Conservation (phyloP, 2,329 filamentous ascomycete species). For the Penicillium sp. region DNA sequence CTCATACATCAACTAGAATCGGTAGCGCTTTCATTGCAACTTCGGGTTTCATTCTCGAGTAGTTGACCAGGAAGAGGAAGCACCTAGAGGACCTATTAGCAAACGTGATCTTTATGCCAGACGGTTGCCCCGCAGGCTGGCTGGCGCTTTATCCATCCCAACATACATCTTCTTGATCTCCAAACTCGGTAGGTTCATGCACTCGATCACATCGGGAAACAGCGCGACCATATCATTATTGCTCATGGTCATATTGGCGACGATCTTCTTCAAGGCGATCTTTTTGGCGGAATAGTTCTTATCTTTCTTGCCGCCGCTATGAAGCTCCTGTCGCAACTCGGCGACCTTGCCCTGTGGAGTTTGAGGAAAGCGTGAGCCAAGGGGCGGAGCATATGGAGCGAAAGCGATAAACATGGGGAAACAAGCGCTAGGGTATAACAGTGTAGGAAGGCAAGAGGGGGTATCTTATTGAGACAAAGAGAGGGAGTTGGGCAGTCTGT, state of each 20-base stretch:
- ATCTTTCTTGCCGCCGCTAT: slow-evolving; percentile 94
- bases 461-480: slow-evolving; percentile 8
- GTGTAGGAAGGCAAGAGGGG: slow-evolving; percentile 6
- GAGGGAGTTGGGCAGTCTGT: slow-evolving; percentile 11
- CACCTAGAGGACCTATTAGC: slow-evolving; percentile 67
- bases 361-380: slow-evolving; percentile 42
- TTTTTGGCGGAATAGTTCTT: slow-evolving; percentile 96
- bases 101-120: background rate
- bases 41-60: slow-evolving; percentile 91
- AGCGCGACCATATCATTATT: slow-evolving; percentile 99
- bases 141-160: background rate
- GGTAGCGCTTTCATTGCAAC: slow-evolving; percentile 92
- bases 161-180: slow-evolving; percentile 99
- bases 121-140: background rate
- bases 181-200: slow-evolving; percentile 92
- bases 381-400: slow-evolving; percentile 35
- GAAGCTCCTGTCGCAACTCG: slow-evolving; percentile 92
- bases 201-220: slow-evolving; percentile 92
- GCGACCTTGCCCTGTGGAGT: slow-evolving; percentile 92
- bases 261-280: slow-evolving; percentile 98
- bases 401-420: slow-evolving; percentile 39
- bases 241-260: slow-evolving; percentile 99
- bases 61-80: slow-evolving; percentile 96
- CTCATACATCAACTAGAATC: slow-evolving; percentile 75
- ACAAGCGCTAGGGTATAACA: slow-evolving; percentile 8